Evolutionary conservation across 2,329 filamentous ascomycete species (phyloP).

Genomic region (Colletotrichum sansevieriae): DNA sequence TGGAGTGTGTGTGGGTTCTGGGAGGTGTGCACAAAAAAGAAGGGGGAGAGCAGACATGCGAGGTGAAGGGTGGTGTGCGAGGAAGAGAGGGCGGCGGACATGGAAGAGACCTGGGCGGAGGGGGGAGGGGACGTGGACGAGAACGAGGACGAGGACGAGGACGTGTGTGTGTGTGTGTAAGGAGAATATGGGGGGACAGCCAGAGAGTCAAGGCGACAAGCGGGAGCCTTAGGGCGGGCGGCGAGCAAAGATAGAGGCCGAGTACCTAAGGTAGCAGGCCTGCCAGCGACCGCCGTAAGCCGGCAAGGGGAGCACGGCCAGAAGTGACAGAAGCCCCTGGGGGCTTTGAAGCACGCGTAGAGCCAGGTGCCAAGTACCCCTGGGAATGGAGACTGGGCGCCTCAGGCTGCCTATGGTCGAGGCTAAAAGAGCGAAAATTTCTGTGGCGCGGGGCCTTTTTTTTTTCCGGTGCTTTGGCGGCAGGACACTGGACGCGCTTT

Average conservation of each 20-base stretch:
- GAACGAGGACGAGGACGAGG: slow-evolving; percentile 19
- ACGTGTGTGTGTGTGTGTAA: not conserved
- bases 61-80: slow-evolving; percentile 43
- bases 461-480: too few relatives aligned
- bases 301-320: slow-evolving; percentile 34
- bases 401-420: slow-evolving; percentile 34
- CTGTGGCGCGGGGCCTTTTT: slow-evolving; percentile 33
- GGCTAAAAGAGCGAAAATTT: slow-evolving; percentile 42
- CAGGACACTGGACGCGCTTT: too few relatives aligned
- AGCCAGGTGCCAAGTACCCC: too few relatives aligned
- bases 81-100: slow-evolving; percentile 39
- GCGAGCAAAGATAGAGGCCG: too few relatives aligned
- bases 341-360: not conserved
- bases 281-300: not conserved
- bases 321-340: slow-evolving; percentile 24
- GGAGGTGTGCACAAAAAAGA: slow-evolving; percentile 47
- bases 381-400: too few relatives aligned
- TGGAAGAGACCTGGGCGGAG: slow-evolving; percentile 41
- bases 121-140: slow-evolving; percentile 30
- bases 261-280: not conserved
- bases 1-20: slow-evolving; percentile 51
- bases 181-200: not conserved
- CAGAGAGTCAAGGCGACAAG: slow-evolving; percentile 17
- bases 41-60: slow-evolving; percentile 44
- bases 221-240: too few relatives aligned